Evolutionary conservation across 805 yeast genomes (phyloP).

Genomic region (Yarrowia sp.): DNA sequence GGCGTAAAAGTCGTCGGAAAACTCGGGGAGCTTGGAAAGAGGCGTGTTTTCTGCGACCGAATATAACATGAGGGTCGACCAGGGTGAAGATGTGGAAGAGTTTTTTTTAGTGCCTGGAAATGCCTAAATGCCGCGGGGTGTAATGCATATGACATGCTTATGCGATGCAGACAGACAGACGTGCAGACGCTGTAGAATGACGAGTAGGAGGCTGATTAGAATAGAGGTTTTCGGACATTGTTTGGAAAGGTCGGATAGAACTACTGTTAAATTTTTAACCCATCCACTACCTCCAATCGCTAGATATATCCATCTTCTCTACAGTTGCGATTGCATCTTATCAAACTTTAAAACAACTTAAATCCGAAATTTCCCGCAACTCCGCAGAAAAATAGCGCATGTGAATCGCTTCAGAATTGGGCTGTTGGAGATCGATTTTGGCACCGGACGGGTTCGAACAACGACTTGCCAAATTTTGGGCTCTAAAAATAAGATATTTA

Average conservation of each 20-base stretch:
- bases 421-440: no score
- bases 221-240: background rate
- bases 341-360: background rate
- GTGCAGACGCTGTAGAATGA: no score
- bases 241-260: no score
- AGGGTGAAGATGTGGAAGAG: background rate
- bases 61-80: background rate
- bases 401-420: no score
- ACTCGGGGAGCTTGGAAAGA: background rate
- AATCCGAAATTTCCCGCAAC: slow-evolving; percentile 6
- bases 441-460: no score
- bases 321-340: background rate
- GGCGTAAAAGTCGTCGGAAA: slow-evolving; percentile 10
- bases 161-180: background rate
- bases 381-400: background rate
- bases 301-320: no score
- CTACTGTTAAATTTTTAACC: no score
- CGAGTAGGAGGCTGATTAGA: background rate
- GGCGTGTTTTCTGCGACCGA: slow-evolving; percentile 9
- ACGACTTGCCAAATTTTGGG: no score
- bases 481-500: no score
- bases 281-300: no score
- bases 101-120: background rate
- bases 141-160: slow-evolving; percentile 4
- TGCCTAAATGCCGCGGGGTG: slow-evolving; percentile 21